A percentile compares a stretch with the other conserved stretches of the same genome.
phyloP scores from a whole-genome alignment of 257 asterid genomes.

The Perilla frutescens region DNA sequence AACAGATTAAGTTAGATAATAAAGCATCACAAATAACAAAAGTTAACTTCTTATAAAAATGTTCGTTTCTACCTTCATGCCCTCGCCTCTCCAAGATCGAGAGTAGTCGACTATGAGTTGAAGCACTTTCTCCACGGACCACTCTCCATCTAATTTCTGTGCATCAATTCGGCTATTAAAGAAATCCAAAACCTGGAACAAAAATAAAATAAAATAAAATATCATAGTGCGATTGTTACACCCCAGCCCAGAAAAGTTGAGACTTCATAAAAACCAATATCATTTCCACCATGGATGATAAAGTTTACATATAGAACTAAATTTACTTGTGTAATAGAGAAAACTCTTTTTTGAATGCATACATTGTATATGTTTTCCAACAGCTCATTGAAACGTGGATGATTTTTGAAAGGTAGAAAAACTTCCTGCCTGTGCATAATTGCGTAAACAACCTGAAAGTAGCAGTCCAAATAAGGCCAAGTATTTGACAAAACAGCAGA shows the following conservation, averaged over 20 bases:
- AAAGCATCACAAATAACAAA: slow-evolving; percentile 8
- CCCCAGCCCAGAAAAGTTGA: slow-evolving; percentile 5
- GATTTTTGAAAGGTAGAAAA: slow-evolving; percentile 90
- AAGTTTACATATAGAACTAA: background rate
- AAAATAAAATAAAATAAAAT: slow-evolving; percentile 14
- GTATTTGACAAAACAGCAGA: background rate
- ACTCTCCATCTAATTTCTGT: slow-evolving; percentile 73
- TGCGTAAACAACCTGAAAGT: slow-evolving; percentile 88
- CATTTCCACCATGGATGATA: background rate
- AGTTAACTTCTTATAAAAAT: background rate
- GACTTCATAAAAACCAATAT: background rate
- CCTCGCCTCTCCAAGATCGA: slow-evolving; percentile 98
- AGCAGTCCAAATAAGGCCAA: slow-evolving; percentile 31
- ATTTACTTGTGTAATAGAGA: slow-evolving; percentile 24
- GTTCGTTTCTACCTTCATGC: slow-evolving; percentile 75
- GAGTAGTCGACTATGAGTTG: slow-evolving; percentile 76
- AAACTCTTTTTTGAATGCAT: slow-evolving; percentile 36
- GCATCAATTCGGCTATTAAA: slow-evolving; percentile 90
- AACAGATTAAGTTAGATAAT: slow-evolving; percentile 30
- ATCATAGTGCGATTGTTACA: background rate
- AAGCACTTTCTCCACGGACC: slow-evolving; percentile 98
- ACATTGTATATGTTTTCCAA: slow-evolving; percentile 89
- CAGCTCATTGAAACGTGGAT: slow-evolving; percentile 95
- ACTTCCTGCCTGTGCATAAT: slow-evolving; percentile 98
- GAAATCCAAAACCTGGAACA: slow-evolving; percentile 83